Percentiles rank a stretch among this genome's conserved stretches.
Conservation (phyloP, 2,329 filamentous ascomycete genomes). For the Podosphaera leucotricha region DNA sequence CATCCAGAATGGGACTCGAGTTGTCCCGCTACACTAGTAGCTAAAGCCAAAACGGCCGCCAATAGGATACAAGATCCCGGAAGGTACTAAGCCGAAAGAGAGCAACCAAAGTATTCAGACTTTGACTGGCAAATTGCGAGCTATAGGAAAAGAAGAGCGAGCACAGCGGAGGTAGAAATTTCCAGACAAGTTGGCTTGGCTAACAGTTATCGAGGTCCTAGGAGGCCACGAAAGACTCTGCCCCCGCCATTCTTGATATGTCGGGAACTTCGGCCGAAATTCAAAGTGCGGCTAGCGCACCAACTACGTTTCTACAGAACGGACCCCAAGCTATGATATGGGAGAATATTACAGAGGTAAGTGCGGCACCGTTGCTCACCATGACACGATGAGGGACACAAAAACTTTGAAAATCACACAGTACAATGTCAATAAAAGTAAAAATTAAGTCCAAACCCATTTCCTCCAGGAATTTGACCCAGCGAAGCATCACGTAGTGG, state of each 20-base stretch:
- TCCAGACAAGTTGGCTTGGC: no score
- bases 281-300: neutral
- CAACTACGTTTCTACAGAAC: neutral
- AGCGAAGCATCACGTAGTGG: neutral
- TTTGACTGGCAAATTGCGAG: no score
- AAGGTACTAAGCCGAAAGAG: neutral
- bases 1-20: neutral
- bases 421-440: neutral
- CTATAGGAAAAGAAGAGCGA: no score
- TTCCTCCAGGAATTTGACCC: neutral
- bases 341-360: no score
- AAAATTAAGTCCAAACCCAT: neutral
- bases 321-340: neutral
- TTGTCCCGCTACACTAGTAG: neutral
- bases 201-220: no score
- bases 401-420: neutral
- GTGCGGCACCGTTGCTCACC: neutral
- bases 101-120: no score
- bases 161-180: no score
- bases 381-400: neutral
- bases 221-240: no score
- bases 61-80: neutral
- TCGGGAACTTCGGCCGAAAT: no score
- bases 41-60: neutral
- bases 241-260: no score